phyloP scores from a whole-genome alignment of 2,329 filamentous ascomycete genomes.

The Diaporthe sp. region DNA sequence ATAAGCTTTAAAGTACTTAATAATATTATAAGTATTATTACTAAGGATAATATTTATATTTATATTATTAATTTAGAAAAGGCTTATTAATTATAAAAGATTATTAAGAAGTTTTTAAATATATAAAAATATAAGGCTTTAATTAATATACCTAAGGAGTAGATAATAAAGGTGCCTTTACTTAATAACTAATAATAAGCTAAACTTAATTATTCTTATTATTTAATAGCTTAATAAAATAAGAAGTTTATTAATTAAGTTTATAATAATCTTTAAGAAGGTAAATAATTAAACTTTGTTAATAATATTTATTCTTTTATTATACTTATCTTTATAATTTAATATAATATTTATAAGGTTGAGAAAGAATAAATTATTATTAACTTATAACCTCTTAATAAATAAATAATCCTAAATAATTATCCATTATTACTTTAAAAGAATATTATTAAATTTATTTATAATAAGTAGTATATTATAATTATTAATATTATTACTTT shows the following conservation, averaged over 20 bases:
- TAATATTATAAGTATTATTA: background rate
- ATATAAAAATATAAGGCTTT: background rate
- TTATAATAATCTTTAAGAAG: background rate
- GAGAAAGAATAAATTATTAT: background rate
- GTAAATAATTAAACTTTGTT: background rate
- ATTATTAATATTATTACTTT: no score
- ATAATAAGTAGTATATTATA: no score
- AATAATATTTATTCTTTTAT: background rate
- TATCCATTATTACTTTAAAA: no score
- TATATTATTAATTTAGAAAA: background rate
- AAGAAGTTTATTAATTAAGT: no score
- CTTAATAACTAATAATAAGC: background rate
- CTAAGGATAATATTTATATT: background rate
- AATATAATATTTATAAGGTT: no score
- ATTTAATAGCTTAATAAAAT: no score
- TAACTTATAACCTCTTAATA: background rate
- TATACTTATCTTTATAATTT: no score
- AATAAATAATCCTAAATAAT: no score
- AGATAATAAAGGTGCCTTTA: background rate
- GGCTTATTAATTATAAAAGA: background rate
- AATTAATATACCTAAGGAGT: background rate
- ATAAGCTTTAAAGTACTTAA: no score
- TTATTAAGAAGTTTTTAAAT: background rate
- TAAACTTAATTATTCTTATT: no score
- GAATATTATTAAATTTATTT: no score